These are phyloP conservation scores for Aspergillus ochraceus DNA, from an alignment of 2,329 filamentous ascomycete genomes.

Conservation along the genomic window DNA sequence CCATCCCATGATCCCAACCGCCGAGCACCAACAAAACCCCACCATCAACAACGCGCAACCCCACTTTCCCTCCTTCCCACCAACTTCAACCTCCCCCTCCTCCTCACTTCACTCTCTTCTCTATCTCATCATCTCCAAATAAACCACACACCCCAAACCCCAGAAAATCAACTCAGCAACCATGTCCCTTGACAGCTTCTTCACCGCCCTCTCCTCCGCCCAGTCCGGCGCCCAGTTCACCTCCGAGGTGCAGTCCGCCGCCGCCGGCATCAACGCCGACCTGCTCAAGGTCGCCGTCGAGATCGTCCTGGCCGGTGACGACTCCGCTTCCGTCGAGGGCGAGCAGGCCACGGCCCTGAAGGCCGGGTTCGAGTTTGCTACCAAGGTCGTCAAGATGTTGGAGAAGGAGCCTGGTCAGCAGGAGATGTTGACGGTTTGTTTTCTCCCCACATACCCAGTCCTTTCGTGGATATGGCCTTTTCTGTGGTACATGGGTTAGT, in stretches of 20 bases:
- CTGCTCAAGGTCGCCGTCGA: constrained; percentile 29
- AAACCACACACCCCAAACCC: not conserved
- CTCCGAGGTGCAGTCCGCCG: constrained; percentile 28
- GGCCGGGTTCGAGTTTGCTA: constrained; percentile 33
- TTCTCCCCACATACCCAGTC: not conserved
- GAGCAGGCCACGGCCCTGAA: constrained; percentile 24
- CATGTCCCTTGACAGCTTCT: constrained; percentile 31
- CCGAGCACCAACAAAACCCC: not conserved
- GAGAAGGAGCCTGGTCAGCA: constrained; percentile 21
- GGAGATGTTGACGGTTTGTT: constrained; percentile 35
- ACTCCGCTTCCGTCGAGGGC: constrained; percentile 17
- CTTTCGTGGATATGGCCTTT: not conserved
- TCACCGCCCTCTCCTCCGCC: constrained; percentile 26
- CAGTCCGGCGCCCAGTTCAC: constrained; percentile 30
- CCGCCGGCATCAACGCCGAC: constrained; percentile 24
- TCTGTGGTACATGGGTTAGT: not conserved
- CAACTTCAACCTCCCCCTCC: not conserved
- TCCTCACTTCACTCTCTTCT: not conserved
- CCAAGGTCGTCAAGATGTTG: constrained; percentile 31
- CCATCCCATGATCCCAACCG: not conserved
- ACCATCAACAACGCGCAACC: not conserved
- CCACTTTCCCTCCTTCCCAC: not conserved
- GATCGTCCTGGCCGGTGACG: constrained; percentile 17
- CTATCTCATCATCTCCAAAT: not conserved
- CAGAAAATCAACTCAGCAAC: constrained; percentile 5